Evolutionary conservation across 2,329 filamentous ascomycete genomes (phyloP), one percentile per base, ranked within the genome.

Genomic region (Thielaviopsis populi): DNA sequence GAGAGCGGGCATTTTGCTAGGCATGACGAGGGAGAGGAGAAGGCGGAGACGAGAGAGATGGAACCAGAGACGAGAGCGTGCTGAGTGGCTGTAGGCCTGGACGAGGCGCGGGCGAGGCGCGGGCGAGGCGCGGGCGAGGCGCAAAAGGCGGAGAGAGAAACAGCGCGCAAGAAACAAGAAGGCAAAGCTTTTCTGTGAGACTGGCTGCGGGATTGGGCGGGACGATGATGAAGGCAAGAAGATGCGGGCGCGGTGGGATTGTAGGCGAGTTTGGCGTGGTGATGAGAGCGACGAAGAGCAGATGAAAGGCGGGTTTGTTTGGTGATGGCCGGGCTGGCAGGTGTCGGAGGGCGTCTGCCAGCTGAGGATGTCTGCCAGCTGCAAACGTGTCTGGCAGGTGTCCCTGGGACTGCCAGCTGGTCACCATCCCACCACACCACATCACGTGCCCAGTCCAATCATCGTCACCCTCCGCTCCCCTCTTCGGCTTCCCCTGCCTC

Each of bases 1-100:
- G 5, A 56, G 53, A 22, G 64, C 59, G 11, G 59, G 56, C 64
- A 65, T 65, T 37, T 37, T 63, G 54, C 40, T 22, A 5, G 60
- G 40, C 40, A 22, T 24, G 13, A n/a, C 42, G 59, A 11, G 37
- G 42, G 58, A n/a, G 37, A 42, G 19, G 6, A n/a, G 59, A 42
- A 17, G 13, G 27, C 33, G 42, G 46, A 24, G 58, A 61, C 19
- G n/a, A 7, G 33, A 63, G 42, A 43, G 46, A 17, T n/a, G n/a
- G 41, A 40, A n/a, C 15, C 24, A 17, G 30, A 8, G 15, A 24
- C 17, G 24, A 33, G 27, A 37, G 3, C 33, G 33, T 37, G 33
- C 10, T 37, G 33, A 37, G 33, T 37, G 33, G 3, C 33, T 8
- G n/a, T n/a, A n/a, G n/a, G n/a, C n/a, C n/a, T n/a, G n/a, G n/a